phyloP scores from a whole-genome alignment of 768 basidiomycete genomes.

The Termitomyces heimii region DNA sequence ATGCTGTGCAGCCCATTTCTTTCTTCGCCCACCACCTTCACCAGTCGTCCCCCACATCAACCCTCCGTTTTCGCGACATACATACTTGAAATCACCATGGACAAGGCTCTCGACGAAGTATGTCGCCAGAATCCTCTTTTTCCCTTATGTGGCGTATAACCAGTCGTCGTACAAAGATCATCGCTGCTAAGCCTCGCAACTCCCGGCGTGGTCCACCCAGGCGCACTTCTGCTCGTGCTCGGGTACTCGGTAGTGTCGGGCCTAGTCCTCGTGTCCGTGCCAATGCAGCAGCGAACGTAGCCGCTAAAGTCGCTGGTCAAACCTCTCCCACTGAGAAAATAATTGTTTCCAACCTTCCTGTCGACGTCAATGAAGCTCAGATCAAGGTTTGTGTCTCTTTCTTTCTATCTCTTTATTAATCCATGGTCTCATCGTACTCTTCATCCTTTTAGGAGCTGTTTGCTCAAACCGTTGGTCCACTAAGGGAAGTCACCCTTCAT shows the following conservation, averaged over 20 bases:
- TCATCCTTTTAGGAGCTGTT: constrained; percentile 75
- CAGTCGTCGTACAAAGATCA: constrained; percentile 45
- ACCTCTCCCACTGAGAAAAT: constrained; percentile 74
- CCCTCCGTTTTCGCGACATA: constrained; percentile 12
- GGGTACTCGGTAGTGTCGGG: constrained; percentile 53
- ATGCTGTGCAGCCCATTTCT: constrained; percentile 7
- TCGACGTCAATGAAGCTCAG: constrained; percentile 89
- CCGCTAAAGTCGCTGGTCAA: constrained; percentile 29
- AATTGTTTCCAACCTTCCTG: constrained; percentile 90
- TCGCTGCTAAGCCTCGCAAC: constrained; percentile 53
- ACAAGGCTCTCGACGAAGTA: constrained; percentile 83
- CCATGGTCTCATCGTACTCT: background rate
- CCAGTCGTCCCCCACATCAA: constrained; percentile 20
- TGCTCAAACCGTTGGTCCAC: constrained; percentile 81
- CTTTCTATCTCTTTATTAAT: background rate
- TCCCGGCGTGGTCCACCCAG: constrained; percentile 37
- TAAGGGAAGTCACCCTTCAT: constrained; percentile 77
- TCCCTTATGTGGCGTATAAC: constrained; percentile 15
- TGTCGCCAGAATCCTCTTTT: constrained; percentile 19
- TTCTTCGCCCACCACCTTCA: constrained; percentile 15
- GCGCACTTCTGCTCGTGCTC: constrained; percentile 43
- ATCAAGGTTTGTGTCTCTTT: constrained; percentile 66
- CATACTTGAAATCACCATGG: constrained; percentile 39
- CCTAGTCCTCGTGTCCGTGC: constrained; percentile 46
- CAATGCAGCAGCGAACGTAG: constrained; percentile 35